Evolutionary conservation across 164 flowering plant species (phyloP).

Genomic region (Vitis vinifera): DNA sequence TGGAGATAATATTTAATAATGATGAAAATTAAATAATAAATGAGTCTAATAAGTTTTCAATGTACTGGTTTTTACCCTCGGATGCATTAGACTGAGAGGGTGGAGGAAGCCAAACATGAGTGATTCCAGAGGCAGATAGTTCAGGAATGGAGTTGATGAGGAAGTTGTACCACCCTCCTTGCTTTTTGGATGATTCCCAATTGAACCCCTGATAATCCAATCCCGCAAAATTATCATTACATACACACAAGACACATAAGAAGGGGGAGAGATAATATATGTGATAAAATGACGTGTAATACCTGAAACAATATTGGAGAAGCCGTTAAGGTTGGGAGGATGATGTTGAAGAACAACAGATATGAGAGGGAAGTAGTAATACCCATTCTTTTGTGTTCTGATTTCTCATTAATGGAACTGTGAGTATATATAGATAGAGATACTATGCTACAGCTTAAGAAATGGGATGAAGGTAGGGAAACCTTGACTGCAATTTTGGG

Average conservation of each 20-base stretch:
- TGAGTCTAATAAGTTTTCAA: too few species aligned
- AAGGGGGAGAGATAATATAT: neutral
- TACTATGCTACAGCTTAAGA: too few species aligned
- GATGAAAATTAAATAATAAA: too few species aligned
- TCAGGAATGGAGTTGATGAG: slow-evolving; percentile 41
- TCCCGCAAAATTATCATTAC: neutral
- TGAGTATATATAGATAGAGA: too few species aligned
- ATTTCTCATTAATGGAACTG: too few species aligned
- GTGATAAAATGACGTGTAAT: neutral
- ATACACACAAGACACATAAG: neutral
- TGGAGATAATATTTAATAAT: too few species aligned
- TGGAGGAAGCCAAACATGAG: slow-evolving; percentile 88
- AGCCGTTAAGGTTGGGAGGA: slow-evolving; percentile 13
- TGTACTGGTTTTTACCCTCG: slow-evolving; percentile 36
- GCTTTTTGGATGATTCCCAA: slow-evolving; percentile 65
- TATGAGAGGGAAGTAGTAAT: too few species aligned
- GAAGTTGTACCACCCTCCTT: slow-evolving; percentile 65
- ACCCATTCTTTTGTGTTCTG: too few species aligned
- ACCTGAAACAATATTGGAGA: slow-evolving; percentile 23
- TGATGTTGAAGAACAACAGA: too few species aligned
- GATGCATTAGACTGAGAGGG: slow-evolving; percentile 61
- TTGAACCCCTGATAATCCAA: slow-evolving; percentile 55
- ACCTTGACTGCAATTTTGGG: too few species aligned
- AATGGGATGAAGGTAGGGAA: too few species aligned
- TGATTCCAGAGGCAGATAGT: slow-evolving; percentile 55